phyloP scores from a whole-genome alignment of 164 flowering plant species.

The Piper betle region DNA sequence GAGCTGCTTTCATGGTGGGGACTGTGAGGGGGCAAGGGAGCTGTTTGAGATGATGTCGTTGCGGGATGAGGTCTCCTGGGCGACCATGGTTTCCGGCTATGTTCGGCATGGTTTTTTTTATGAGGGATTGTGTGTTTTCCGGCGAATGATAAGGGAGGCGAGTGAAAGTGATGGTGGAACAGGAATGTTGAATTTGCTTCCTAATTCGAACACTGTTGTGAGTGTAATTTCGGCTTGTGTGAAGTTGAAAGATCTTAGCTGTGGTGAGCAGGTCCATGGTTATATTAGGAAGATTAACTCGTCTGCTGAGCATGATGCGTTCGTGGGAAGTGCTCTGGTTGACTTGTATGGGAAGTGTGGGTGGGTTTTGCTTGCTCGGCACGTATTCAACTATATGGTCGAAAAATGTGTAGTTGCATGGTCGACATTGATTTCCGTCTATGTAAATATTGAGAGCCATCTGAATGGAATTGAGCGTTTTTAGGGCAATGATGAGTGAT shows the following conservation, averaged over 20 bases:
- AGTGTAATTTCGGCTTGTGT: slow-evolving; percentile 15
- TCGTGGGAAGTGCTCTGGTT: slow-evolving; percentile 17
- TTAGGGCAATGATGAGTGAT: slow-evolving; percentile 13
- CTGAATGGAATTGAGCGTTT: slow-evolving; percentile 11
- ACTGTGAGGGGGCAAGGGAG: slow-evolving; percentile 8
- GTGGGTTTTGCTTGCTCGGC: slow-evolving; percentile 5
- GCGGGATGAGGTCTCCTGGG: slow-evolving; percentile 16
- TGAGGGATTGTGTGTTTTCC: slow-evolving; percentile 12
- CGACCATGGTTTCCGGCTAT: slow-evolving; percentile 14
- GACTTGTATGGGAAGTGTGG: slow-evolving; percentile 15
- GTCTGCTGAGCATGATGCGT: slow-evolving; percentile 10
- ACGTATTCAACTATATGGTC: slow-evolving; percentile 14
- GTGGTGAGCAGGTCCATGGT: slow-evolving; percentile 17
- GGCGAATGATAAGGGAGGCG: slow-evolving; percentile 8
- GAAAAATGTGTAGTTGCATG: slow-evolving; percentile 21
- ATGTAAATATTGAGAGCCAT: slow-evolving; percentile 9
- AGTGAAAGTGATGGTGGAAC: slow-evolving; percentile 1
- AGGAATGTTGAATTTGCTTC: slow-evolving; percentile 3
- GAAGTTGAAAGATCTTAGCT: slow-evolving; percentile 9
- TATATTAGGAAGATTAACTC: slow-evolving; percentile 13
- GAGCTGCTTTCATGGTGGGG: slow-evolving; percentile 11
- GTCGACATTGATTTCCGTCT: slow-evolving; percentile 13
- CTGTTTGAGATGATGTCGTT: slow-evolving; percentile 8
- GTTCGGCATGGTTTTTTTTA: slow-evolving; percentile 7
- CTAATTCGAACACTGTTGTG: slow-evolving; percentile 13